Base-by-base conservation (phyloP, 345 rosid species). In the Noccaea bulbosa region DNA sequence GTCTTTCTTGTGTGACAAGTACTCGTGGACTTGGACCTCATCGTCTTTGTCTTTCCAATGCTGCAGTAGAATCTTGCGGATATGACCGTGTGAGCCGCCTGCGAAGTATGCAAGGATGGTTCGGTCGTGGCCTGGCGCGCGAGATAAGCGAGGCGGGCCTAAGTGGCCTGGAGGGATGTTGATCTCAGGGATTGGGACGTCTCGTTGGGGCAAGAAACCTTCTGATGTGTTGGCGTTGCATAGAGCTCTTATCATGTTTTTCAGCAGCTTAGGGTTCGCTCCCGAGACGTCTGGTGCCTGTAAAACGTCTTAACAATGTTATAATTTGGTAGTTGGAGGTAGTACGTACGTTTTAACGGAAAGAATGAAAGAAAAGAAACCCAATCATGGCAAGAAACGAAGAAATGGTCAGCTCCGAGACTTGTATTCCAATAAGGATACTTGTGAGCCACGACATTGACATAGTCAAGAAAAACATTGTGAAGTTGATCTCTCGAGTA, bases 331-430 rank as follows among this genome's bases (percentile, higher is more conserved):
- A 37, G 2, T 24, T 14, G 44, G 11, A 65, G 32, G 39, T 34
- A 2, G n/a, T n/a, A n/a, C n/a, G n/a, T 37, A 8, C 12, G 6
- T 35, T 8, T 4, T 34, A 11, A 9, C 11, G 24, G 53, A 55
- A 33, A 55, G 20, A 48, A 16, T 6, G 30, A 38, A 47, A 15
- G 16, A 22, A 32, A 17, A 71, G 71, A 2, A 63, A 83, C 86
- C 90, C 90, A 86, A 62, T 83, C 90, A 73, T 83, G 90, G 43
- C 87, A 83, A 11, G 90, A 86, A 9, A 84, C 76, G 74, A 78
- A 59, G 73, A 84, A 82, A 66, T 84, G 86, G 50, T 84, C 91
- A 11, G 85, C 81, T 11, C 91, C 91, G 1, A 14, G 59, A 39
- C 78, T 81, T 60, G 78, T 67, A 8, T 84, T 84, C 91, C 91